A percentile compares a stretch with the other conserved stretches of the same genome.
These are phyloP conservation scores for Collybia nuda DNA, from an alignment of 768 basidiomycete species.

Conservation along the genomic window DNA sequence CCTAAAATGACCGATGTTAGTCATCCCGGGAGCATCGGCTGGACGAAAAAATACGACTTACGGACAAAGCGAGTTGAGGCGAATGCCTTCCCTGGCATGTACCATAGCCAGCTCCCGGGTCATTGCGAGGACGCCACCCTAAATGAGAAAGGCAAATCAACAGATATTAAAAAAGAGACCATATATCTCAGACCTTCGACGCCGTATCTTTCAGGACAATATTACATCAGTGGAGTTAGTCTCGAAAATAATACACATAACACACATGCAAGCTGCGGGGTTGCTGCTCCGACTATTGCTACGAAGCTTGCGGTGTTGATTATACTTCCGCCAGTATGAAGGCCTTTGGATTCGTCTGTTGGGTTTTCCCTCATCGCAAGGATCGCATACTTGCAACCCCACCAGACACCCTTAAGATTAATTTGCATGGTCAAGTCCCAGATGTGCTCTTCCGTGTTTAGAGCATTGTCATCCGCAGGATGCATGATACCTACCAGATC, in stretches of 20 bases:
- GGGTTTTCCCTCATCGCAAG: constrained; percentile 94
- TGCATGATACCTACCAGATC: constrained; percentile 89
- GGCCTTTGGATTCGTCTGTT: constrained; percentile 74
- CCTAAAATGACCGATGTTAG: constrained; percentile 36
- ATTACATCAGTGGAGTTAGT: constrained; percentile 11
- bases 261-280: constrained; percentile 95
- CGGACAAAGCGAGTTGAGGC: constrained; percentile 96
- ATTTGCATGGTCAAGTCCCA: constrained; percentile 94
- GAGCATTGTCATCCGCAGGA: constrained; percentile 87
- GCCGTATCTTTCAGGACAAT: constrained; percentile 70
- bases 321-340: constrained; percentile 85
- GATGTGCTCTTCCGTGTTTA: constrained; percentile 95
- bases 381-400: constrained; percentile 98
- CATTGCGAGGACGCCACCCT: constrained; percentile 99
- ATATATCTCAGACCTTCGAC: constrained; percentile 66
- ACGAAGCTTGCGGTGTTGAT: constrained; percentile 99
- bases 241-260: not conserved
- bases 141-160: constrained; percentile 8
- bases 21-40: not conserved
- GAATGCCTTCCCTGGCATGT: constrained; percentile 95
- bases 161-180: constrained; percentile 1
- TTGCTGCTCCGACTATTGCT: constrained; percentile 92
- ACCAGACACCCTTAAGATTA: constrained; percentile 99
- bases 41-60: constrained; percentile 36
- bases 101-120: constrained; percentile 97